Evolutionary conservation across 331 rosid genomes (phyloP), one percentile per base, ranked within the genome.

Genomic region (Ulmus americana): DNA sequence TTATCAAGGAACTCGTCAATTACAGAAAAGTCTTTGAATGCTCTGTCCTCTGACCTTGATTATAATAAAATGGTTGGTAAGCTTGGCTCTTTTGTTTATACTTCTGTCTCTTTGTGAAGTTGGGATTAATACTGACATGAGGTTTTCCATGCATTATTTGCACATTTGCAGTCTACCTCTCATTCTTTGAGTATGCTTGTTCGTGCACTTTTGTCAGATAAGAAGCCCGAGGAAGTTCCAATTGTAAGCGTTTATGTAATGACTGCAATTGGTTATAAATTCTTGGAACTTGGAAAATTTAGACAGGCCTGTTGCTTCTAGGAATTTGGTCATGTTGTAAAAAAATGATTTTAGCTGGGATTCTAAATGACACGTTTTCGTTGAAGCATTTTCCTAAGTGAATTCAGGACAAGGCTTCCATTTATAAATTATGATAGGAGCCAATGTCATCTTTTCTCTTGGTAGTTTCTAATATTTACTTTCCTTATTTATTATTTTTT

Each of bases 191-290:
- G 86, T 74, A 69, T 35, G 74, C 95, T 90, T 64, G 81, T 94
- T 67, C 95, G 74, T 10, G 81, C 95, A 59, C 76, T 87, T 56
- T 53, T 94, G 18, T 79, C 67, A 2, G 95, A 94, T 73, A 94
- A 85, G 86, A 87, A 80, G 73, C 99, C 95, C 61, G 99, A 94
- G 61, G 99, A 94, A 81, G 84, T 94, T 70, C 95, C 95, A 15
- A 74, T 1, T 90, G 99, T 94, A 84, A 65, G 82, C 49, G 55
- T 55, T 63, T 39, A 15, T 41, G 46, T 56, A 55, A 15, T 68
- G 52, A 6, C 45, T 14, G 48, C 43, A 64, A 55, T 64, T 70
- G 53, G 3, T 28, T 51, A 14, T 56, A 28, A 28, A 20, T 44
- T 50, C 6, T 7, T 45, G 48, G 48, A 53, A 58, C 43, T 52